A percentile compares a stretch with the other conserved stretches of the same genome.
Evolutionary conservation across 768 basidiomycete species (phyloP).

Genomic region (Cubamyces lactineus): DNA sequence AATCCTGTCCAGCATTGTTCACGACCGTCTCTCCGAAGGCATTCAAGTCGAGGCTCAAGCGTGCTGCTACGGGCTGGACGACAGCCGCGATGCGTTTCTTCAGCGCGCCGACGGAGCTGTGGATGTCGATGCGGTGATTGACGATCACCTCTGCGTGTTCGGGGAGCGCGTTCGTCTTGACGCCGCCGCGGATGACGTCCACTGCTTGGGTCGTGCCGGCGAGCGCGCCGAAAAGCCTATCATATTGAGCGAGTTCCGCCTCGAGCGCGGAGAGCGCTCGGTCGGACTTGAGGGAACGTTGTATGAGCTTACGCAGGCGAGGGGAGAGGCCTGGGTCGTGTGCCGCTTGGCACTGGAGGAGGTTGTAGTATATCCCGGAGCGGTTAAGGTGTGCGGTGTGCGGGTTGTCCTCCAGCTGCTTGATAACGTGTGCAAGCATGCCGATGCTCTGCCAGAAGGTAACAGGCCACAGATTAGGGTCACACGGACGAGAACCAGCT

Average conservation of each 20-base stretch:
- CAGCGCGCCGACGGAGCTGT: slow-evolving; percentile 29
- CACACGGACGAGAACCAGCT: neutral
- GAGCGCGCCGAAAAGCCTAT: slow-evolving; percentile 45
- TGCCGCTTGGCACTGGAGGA: slow-evolving; percentile 66
- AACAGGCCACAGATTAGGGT: neutral
- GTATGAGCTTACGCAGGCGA: slow-evolving; percentile 50
- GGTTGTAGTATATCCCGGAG: slow-evolving; percentile 58
- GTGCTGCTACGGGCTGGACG: slow-evolving; percentile 47
- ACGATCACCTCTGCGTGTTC: slow-evolving; percentile 71
- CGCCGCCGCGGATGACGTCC: slow-evolving; percentile 52
- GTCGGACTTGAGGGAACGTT: slow-evolving; percentile 51
- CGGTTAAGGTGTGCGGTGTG: slow-evolving; percentile 53
- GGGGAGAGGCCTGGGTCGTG: slow-evolving; percentile 59
- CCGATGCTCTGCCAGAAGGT: slow-evolving; percentile 36
- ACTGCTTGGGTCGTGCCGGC: slow-evolving; percentile 78
- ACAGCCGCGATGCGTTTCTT: slow-evolving; percentile 37
- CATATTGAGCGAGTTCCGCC: slow-evolving; percentile 41
- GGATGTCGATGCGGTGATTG: slow-evolving; percentile 65
- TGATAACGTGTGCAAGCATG: slow-evolving; percentile 71
- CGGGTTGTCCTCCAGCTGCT: slow-evolving; percentile 70
- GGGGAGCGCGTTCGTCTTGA: slow-evolving; percentile 68
- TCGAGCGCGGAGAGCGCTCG: slow-evolving; percentile 56
- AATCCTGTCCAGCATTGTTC: slow-evolving; percentile 28
- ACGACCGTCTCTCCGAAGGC: slow-evolving; percentile 55
- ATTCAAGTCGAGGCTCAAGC: slow-evolving; percentile 60